A percentile compares a stretch with the other conserved stretches of the same genome.
These are phyloP conservation scores for Umbilicaria muhlenbergii DNA, from an alignment of 495 filamentous ascomycete genomes.

Conservation along the genomic window DNA sequence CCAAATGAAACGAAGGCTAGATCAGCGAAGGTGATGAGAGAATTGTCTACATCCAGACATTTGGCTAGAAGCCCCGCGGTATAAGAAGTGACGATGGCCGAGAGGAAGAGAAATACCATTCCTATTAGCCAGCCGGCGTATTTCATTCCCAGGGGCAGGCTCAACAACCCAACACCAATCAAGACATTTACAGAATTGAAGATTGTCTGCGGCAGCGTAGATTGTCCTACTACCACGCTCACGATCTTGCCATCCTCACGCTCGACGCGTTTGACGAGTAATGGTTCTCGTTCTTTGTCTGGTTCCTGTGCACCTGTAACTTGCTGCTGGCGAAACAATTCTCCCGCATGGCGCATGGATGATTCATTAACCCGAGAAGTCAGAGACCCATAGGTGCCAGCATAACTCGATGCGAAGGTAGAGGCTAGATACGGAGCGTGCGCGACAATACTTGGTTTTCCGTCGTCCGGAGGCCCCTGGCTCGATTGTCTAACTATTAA, in stretches of 20 bases:
- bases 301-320: constrained; percentile 24
- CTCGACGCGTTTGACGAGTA: constrained; percentile 75
- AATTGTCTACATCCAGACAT: constrained; percentile 77
- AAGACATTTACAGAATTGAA: constrained; percentile 96
- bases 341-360: constrained; percentile 54
- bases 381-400: constrained; percentile 64
- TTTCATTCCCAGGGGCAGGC: constrained; percentile 75
- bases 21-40: constrained; percentile 77
- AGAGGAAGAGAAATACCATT: constrained; percentile 54
- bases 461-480: constrained; percentile 11
- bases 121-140: constrained; percentile 88
- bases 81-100: constrained; percentile 63
- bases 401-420: constrained; percentile 53
- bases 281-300: constrained; percentile 58
- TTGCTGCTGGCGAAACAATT: constrained; percentile 59
- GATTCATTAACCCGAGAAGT: constrained; percentile 50
- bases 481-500: constrained; percentile 8
- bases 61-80: constrained; percentile 77
- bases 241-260: constrained; percentile 74
- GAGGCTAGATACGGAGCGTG: constrained; percentile 45
- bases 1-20: constrained; percentile 88
- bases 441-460: background rate
- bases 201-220: constrained; percentile 84
- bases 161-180: constrained; percentile 80
- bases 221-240: constrained; percentile 73